These are phyloP conservation scores for Venturia pyrina DNA, from an alignment of 2,329 filamentous ascomycete genomes.

Conservation along the genomic window DNA sequence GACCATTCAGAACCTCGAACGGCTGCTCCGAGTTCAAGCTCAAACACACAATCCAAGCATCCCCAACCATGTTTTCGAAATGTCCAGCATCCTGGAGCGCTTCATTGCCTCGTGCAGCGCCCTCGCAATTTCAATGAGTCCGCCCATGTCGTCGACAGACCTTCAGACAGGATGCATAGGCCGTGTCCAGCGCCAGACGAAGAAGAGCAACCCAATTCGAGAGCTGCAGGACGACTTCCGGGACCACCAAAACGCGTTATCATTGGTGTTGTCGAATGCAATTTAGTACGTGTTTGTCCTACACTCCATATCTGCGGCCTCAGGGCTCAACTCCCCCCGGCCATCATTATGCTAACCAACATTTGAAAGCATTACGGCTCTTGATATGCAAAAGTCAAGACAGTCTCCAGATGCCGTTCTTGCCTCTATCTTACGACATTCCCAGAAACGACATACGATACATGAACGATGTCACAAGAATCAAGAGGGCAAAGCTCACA, in stretches of 20 bases:
- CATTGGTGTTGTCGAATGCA: constrained; percentile 8
- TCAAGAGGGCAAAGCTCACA: background rate
- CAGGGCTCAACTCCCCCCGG: too few relatives aligned
- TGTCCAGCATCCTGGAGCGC: constrained; percentile 5
- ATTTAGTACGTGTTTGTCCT: constrained; percentile 8
- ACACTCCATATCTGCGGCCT: background rate
- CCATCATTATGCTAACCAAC: background rate
- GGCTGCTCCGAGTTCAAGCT: constrained; percentile 3
- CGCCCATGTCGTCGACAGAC: background rate
- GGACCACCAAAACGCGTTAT: constrained; percentile 11
- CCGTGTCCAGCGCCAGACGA: background rate
- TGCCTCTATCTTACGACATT: constrained; percentile 6
- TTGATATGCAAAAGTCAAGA: constrained; percentile 7
- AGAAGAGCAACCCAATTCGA: constrained; percentile 9
- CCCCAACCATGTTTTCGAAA: constrained; percentile 1
- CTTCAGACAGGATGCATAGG: background rate
- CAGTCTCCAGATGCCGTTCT: constrained; percentile 2
- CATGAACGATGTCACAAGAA: background rate
- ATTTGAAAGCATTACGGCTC: constrained; percentile 9
- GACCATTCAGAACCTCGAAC: constrained; percentile 9
- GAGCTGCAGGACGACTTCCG: constrained; percentile 9
- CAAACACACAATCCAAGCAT: background rate
- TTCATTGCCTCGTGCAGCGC: constrained; percentile 12
- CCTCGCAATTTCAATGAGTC: background rate
- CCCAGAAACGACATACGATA: constrained; percentile 5